Evolutionary conservation across 768 basidiomycete genomes (phyloP), one percentile per base, ranked within the genome.

Genomic region (Xerocomus spinulosus): DNA sequence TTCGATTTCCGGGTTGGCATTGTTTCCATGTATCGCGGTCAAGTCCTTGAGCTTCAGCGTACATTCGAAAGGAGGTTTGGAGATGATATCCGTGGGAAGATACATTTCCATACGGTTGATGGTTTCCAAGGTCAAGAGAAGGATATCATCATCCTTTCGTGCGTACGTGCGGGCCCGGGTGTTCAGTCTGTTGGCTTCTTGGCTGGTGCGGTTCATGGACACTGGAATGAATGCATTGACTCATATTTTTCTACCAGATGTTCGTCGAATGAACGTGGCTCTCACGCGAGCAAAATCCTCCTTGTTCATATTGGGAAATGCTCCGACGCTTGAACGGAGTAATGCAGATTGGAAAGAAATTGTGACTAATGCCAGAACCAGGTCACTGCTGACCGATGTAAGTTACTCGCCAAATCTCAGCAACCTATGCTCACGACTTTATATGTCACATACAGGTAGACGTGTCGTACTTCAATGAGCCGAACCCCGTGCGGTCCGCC

Each of bases 61-160:
- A 70, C 76, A 6, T 98, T 99, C 57, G 70, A 75, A 37, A 68
- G 74, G 46, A 75, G 77, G 13, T 96, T 90, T 64, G 92, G 93
- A 3, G 62, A 71, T 26, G 76, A 81, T 20, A 80, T 96, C 18
- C 58, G 85, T 1, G 74, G 75, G 26, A 80, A 76, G 35, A 80
- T 99, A 32, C 87, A 94, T 59, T 97, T 99, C 72, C 88, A 96
- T 63, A 98, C 96, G 0, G 95, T 99, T 32, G 95, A 99, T 68
- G 96, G 95, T 9, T 98, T 98, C 62, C 96, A 99, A 44, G 96
- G 96, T 40, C 96, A 99, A 70, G 96, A 99, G 67, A 99, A 99
- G 65, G 92, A 95, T 57, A 81, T 99, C 44, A 95, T 99, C 68
- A 97, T 99, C 55, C 75, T 99, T 17, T 98, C 96, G 3, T 96